Evolutionary conservation across 2,329 filamentous ascomycete genomes (phyloP).

Genomic region (Amesomyces nigricolor): DNA sequence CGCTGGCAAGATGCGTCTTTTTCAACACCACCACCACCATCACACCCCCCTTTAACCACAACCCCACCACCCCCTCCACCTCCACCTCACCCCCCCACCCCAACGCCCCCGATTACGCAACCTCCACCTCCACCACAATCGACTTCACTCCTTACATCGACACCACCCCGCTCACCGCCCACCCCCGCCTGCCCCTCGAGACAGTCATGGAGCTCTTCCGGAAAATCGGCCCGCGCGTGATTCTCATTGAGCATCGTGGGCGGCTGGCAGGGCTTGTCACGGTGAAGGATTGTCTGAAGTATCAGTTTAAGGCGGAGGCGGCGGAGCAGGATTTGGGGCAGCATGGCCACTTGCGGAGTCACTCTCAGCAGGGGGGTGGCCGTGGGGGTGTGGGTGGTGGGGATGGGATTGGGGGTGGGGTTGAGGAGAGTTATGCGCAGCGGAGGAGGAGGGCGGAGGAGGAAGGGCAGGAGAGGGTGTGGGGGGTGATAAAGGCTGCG

Average conservation of each 20-base stretch:
- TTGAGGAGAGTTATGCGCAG: slow-evolving; percentile 21
- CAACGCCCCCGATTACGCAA: slow-evolving; percentile 36
- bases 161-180: slow-evolving; percentile 80
- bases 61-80: slow-evolving; percentile 24
- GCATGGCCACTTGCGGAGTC: slow-evolving; percentile 36
- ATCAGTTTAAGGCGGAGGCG: slow-evolving; percentile 93
- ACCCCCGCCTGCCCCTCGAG: slow-evolving; percentile 85
- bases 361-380: too few species aligned
- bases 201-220: slow-evolving; percentile 99
- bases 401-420: slow-evolving; percentile 41
- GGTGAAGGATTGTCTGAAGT: slow-evolving; percentile 94
- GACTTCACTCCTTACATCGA: slow-evolving; percentile 89
- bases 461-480: slow-evolving; percentile 60
- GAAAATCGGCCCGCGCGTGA: slow-evolving; percentile 91
- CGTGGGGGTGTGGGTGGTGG: slow-evolving; percentile 39
- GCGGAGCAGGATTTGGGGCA: slow-evolving; percentile 68
- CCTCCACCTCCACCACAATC: slow-evolving; percentile 37
- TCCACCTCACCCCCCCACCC: slow-evolving; percentile 40
- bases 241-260: slow-evolving; percentile 86
- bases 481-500: slow-evolving; percentile 49
- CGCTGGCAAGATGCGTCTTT: slow-evolving; percentile 70
- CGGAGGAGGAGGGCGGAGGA: slow-evolving; percentile 34
- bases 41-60: neutral
- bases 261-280: slow-evolving; percentile 81
- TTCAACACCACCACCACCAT: slow-evolving; percentile 37